Base-by-base conservation (phyloP, 2,329 filamentous ascomycete species). In the Thyridium curvatum region DNA sequence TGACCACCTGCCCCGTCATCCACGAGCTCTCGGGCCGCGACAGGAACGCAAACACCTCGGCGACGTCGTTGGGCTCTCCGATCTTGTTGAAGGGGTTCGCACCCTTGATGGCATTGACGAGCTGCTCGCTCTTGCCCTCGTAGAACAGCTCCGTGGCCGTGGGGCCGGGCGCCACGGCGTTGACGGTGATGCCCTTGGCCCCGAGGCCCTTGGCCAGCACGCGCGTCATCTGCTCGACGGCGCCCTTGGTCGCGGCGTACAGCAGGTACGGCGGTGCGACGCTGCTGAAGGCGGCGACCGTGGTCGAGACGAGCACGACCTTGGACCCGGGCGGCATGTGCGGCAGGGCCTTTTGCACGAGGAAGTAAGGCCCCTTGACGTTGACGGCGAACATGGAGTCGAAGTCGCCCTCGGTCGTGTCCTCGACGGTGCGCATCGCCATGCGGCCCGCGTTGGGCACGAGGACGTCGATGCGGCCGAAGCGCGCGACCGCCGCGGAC, bases 101-200 rank as follows among this genome's bases (percentile, higher is more conserved):
- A 14, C 47, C 51, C 30, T 54, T 59, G 35, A 72, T 60, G 3
- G 51, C 52, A 41, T 69, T 61, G 29, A 76, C 46, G 42, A 70
- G 41, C 36, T 64, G 58, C 42, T 73, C 65, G 3, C 58, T 56
- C 53, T 75, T 74, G 16, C 65, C 72, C 47, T 63, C 54, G 39
- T 68, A 62, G 51, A 79, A 80, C 26, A 79, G 52, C 4, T 77
- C 74, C 0, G 65, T 69, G 35, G 68, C 63, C 0, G 69, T 64
- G 0, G 65, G 65, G 2, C 63, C 65, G 0, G 64, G 63, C 0
- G 65, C 65, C 0, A 67, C 61, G 0, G 61, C 62, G 6, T 69
- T 79, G 32, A 79, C 73, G 3, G 73, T 61, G 39, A 81, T 79
- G 3, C 75, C 77, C 48, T 71, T 74, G 1, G 67, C 60, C n/a